Percentiles rank a stretch among this genome's conserved stretches.
These are phyloP conservation scores for Prosopis cineraria DNA, from an alignment of 306 rosid genomes.

Conservation along the genomic window DNA sequence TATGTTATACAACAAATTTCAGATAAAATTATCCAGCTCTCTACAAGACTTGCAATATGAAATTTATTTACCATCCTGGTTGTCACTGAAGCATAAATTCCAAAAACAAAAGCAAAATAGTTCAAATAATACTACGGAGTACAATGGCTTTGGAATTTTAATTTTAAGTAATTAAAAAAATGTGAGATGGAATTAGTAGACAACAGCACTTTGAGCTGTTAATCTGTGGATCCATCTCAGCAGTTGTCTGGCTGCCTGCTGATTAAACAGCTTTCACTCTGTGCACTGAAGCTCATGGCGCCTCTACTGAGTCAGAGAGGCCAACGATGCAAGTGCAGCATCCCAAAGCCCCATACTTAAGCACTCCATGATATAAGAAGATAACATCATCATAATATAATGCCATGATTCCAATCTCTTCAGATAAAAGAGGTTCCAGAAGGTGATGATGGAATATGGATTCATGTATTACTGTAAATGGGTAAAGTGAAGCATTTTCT, in stretches of 20 bases:
- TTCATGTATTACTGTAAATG: not conserved
- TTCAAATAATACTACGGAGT: not conserved
- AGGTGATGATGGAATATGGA: not conserved
- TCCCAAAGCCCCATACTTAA: not conserved
- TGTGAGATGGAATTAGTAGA: slow-evolving; percentile 48
- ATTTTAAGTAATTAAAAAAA: not conserved
- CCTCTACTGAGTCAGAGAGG: slow-evolving; percentile 28
- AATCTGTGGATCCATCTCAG: slow-evolving; percentile 53
- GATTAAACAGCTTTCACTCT: slow-evolving; percentile 42
- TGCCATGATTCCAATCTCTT: too few species aligned
- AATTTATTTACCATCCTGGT: too few species aligned
- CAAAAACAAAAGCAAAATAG: not conserved
- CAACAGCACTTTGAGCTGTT: slow-evolving; percentile 26
- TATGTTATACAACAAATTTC: not conserved
- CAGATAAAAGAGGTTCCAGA: not conserved
- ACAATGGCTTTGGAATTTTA: not conserved
- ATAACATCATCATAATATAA: too few species aligned
- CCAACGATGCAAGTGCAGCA: slow-evolving; percentile 42
- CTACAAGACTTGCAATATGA: not conserved
- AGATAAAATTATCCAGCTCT: not conserved
- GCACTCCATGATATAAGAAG: not conserved
- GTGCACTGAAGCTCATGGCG: slow-evolving; percentile 38
- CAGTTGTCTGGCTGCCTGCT: slow-evolving; percentile 61
- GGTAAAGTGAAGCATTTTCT: not conserved
- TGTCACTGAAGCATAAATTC: not conserved